A percentile compares a stretch with the other conserved stretches of the same genome.
Conservation (phyloP, 2,329 filamentous ascomycete species). For the Penicillium sp. region DNA sequence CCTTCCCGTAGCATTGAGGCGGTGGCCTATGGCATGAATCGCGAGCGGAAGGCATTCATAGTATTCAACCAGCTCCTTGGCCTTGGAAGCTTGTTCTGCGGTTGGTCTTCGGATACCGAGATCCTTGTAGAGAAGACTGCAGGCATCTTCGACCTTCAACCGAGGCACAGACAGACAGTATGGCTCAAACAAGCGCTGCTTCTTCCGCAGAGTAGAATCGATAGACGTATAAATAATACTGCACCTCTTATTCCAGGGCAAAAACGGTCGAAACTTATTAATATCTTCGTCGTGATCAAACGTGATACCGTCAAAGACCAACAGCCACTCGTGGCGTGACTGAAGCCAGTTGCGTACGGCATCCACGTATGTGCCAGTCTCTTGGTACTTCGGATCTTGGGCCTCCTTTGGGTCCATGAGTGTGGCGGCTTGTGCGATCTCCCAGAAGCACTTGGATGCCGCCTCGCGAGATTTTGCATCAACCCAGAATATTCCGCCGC, state of each 20-base stretch:
- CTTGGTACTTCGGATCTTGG: constrained; percentile 38
- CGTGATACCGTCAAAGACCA: constrained; percentile 67
- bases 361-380: constrained; percentile 55
- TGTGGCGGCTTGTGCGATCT: constrained; percentile 62
- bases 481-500: constrained; percentile 70
- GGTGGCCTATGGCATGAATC: constrained; percentile 66
- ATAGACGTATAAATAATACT: constrained; percentile 70
- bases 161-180: constrained; percentile 58
- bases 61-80: constrained; percentile 62
- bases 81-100: constrained; percentile 57
- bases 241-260: constrained; percentile 65
- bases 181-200: constrained; percentile 62
- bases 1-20: constrained; percentile 62
- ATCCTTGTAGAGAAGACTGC: constrained; percentile 62
- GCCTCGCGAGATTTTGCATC: constrained; percentile 62
- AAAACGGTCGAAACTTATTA: constrained; percentile 56
- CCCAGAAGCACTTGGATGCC: constrained; percentile 64
- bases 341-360: constrained; percentile 65
- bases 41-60: constrained; percentile 68
- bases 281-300: constrained; percentile 59
- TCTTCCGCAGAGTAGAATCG: constrained; percentile 57
- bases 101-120: constrained; percentile 60
- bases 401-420: constrained; percentile 48
- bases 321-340: constrained; percentile 62
- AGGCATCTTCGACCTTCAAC: constrained; percentile 59